phyloP scores from a whole-genome alignment of 1,284 basidiomycete species.

The Malassezia yamatoensis region DNA sequence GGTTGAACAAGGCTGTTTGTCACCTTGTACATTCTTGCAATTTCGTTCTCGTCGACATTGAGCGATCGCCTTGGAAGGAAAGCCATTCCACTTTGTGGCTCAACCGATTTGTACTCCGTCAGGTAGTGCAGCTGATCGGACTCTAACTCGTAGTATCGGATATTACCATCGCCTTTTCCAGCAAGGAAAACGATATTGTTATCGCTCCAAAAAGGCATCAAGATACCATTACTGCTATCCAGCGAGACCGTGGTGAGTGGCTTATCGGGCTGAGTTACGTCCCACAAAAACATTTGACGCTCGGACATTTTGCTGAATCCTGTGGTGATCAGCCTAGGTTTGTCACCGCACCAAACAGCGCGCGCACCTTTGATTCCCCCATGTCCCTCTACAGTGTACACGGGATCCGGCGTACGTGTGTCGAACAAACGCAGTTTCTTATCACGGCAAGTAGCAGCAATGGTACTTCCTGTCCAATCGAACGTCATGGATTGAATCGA shows the following conservation, averaged over 20 bases:
- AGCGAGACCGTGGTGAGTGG: slow-evolving; percentile 23
- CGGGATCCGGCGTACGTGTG: slow-evolving; percentile 65
- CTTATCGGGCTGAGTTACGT: slow-evolving; percentile 18
- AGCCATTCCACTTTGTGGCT: slow-evolving; percentile 89
- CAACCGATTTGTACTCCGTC: slow-evolving; percentile 75
- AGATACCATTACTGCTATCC: slow-evolving; percentile 59
- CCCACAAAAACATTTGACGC: slow-evolving; percentile 64
- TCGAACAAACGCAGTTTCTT: slow-evolving; percentile 86
- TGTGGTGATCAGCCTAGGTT: slow-evolving; percentile 78
- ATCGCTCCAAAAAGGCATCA: slow-evolving; percentile 96
- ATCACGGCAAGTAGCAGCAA: slow-evolving; percentile 67
- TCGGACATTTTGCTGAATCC: slow-evolving; percentile 89
- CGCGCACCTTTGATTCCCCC: slow-evolving; percentile 86
- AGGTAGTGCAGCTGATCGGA: slow-evolving; percentile 60
- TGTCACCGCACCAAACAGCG: slow-evolving; percentile 80
- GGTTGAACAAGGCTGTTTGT: slow-evolving; percentile 67
- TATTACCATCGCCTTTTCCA: slow-evolving; percentile 51
- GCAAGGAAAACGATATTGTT: slow-evolving; percentile 70
- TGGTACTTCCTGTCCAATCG: slow-evolving; percentile 67
- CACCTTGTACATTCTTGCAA: slow-evolving; percentile 88
- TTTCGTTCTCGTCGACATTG: slow-evolving; percentile 82
- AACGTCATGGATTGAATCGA: slow-evolving; percentile 78
- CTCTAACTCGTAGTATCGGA: slow-evolving; percentile 79
- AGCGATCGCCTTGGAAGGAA: slow-evolving; percentile 85
- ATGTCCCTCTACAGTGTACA: slow-evolving; percentile 74